Base-by-base conservation (phyloP, 305 asterid genomes). In the Stenogyne calaminthoides region DNA sequence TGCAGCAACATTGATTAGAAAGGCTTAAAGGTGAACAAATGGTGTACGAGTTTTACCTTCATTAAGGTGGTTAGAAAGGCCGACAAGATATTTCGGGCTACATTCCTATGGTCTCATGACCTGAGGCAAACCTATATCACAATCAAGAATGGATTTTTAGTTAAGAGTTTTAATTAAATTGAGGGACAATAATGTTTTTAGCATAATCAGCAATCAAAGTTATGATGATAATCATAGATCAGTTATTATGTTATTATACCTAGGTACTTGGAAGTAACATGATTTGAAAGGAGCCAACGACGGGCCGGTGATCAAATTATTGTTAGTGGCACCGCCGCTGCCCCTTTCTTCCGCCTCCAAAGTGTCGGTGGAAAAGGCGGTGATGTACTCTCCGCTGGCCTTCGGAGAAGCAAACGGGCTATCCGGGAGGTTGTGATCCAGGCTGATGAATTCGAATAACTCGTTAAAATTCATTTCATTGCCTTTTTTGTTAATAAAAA, bases 21-120 rank as follows among this genome's bases (percentile, higher is more conserved):
- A 37, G 1, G 49, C 7, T 49, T 6, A 59, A 60, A 11, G 75
- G 32, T 19, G 56, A 67, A 25, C 36, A 32, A 56, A 22, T 58
- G 6, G 55, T 54, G 75, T 27, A 37, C 34, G 9, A 39, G 63
- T 0, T 19, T 81, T 79, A 82, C 90, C 88, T 78, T 72, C 73
- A 77, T 58, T 78, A 67, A 74, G 85, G 79, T 79, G 76, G 87
- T 80, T 68, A 73, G 71, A 72, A 71, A 67, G 86, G 80, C 82
- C 80, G 77, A 82, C 84, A 77, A 67, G 76, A 46, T 64, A 58
- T 80, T 61, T 75, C 60, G 55, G 54, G 64, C 62, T 86, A 90
- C 89, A 90, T 88, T 71, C 96, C 92, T 62, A 90, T 68, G 81
- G 94, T 77, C 83, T 88, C 94, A 57, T 86, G 91, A 70, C 94